Evolutionary conservation across 1,284 basidiomycete genomes (phyloP).

Genomic region (Fomitiporia mediterranea): DNA sequence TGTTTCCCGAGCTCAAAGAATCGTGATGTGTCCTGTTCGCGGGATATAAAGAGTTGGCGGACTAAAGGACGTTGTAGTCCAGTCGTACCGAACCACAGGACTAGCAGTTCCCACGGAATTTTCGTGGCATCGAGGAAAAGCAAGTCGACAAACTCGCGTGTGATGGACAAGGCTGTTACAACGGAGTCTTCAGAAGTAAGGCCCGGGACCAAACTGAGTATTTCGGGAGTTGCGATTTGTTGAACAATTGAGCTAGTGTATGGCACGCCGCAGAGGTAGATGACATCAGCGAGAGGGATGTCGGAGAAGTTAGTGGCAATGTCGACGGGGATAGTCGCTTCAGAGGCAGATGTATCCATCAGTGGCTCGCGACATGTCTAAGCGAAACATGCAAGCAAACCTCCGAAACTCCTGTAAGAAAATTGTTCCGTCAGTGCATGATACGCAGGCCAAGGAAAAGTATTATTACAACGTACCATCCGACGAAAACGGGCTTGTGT

Average conservation of each 20-base stretch:
- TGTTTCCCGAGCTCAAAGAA: constrained; percentile 6
- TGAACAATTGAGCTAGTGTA: constrained; percentile 4
- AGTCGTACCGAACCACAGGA: constrained; percentile 9
- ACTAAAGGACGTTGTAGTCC: background rate
- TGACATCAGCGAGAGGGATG: background rate
- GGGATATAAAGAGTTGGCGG: background rate
- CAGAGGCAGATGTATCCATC: too few relatives aligned
- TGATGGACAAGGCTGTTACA: background rate
- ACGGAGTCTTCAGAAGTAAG: background rate
- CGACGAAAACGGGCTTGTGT: constrained; percentile 32
- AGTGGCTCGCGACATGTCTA: too few relatives aligned
- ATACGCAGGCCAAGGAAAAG: too few relatives aligned
- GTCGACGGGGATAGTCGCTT: constrained; percentile 9
- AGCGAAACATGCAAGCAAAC: background rate
- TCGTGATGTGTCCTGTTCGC: constrained; percentile 1
- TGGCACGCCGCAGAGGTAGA: constrained; percentile 7
- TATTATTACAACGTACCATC: constrained; percentile 6
- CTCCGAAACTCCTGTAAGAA: constrained; percentile 7
- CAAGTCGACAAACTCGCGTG: background rate
- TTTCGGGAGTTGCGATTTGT: background rate
- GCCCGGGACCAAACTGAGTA: background rate
- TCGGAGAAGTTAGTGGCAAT: constrained; percentile 8
- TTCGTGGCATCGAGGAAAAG: background rate
- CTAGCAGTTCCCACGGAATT: constrained; percentile 2
- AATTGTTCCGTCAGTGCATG: background rate